Base-by-base conservation (phyloP, 176 grass and related monocot species). In the Triticum turgidum region DNA sequence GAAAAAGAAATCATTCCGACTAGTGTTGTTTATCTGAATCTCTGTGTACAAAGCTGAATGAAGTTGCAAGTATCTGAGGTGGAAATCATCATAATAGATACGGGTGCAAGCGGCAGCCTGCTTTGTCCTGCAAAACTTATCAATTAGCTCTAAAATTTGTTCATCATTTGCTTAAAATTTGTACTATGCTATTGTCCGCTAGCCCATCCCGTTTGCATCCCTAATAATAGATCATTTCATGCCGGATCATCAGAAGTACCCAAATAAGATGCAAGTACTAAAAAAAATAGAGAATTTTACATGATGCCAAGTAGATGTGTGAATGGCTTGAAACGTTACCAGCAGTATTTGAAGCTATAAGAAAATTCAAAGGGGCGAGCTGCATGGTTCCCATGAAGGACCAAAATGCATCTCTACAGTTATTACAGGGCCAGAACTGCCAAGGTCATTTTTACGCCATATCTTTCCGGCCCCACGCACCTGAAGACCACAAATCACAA, bases 371-470 rank as follows among this genome's bases (percentile, higher is more conserved):
- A 18, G 3, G 13, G 49, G 4, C 14, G 14, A 52, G 49, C 51
- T 61, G 3, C 71, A 73, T 73, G 2, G 47, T 84, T 70, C 44
- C 20, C 24, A 11, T 1, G 9, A 77, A 76, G 72, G 84, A 69
- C 73, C 30, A 27, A 73, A 58, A 58, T 61, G 74, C 21, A 79
- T 22, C 14, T 42, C 7, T 9, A 13, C 42, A 25, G 2, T 11
- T 54, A 30, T 51, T 34, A 27, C 14, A 18, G 67, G 33, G 18
- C 14, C 21, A 25, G 65, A 77, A 13, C 47, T 1, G 13, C 6
- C 83, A 69, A 88, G 82, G 86, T 92, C 47, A 86, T 88, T 94
- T 87, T 87, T 44, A 39, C 38, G 29, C 39, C 68, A 87, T 87
- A 91, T 86, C 88, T 77, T 47, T 47, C 13, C 17, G 69, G 20